Conservation (phyloP, 1,139 yeast genomes). For the Magnusiomyces tetraspermus region DNA sequence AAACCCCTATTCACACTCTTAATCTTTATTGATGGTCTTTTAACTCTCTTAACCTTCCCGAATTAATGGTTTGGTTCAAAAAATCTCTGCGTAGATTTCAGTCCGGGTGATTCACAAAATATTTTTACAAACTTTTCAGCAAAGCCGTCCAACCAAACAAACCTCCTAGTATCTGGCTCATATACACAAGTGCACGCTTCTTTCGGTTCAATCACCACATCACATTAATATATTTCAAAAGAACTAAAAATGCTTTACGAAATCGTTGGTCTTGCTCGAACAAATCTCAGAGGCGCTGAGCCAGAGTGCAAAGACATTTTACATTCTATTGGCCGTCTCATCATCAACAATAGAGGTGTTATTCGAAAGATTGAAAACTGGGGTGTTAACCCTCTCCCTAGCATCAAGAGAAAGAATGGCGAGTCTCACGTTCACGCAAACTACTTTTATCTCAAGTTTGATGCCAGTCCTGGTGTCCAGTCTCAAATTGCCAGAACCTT, state of each 20-base stretch:
- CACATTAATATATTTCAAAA: not conserved
- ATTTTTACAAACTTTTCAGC: not conserved
- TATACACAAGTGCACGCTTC: not conserved
- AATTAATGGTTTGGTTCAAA: no score
- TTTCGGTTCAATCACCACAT: not conserved
- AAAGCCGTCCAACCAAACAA: not conserved
- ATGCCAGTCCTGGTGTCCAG: constrained; percentile 77
- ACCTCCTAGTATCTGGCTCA: not conserved
- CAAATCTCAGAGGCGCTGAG: constrained; percentile 19
- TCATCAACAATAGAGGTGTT: constrained; percentile 85
- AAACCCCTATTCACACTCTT: no score
- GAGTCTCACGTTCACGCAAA: constrained; percentile 87
- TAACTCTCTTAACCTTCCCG: no score
- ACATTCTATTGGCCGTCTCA: constrained; percentile 72
- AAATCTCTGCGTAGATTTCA: not conserved
- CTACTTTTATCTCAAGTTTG: constrained; percentile 79
- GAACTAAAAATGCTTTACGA: constrained; percentile 70
- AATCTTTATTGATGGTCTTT: no score
- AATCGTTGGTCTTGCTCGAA: constrained; percentile 76
- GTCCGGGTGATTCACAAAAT: not conserved
- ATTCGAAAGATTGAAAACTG: constrained; percentile 71
- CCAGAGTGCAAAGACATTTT: constrained; percentile 44
- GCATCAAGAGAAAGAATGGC: constrained; percentile 73
- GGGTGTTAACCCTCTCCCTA: constrained; percentile 73
- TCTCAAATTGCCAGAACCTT: constrained; percentile 72